Evolutionary conservation across 1,284 basidiomycete genomes (phyloP).

Genomic region (Ceratobasidium papillatum): DNA sequence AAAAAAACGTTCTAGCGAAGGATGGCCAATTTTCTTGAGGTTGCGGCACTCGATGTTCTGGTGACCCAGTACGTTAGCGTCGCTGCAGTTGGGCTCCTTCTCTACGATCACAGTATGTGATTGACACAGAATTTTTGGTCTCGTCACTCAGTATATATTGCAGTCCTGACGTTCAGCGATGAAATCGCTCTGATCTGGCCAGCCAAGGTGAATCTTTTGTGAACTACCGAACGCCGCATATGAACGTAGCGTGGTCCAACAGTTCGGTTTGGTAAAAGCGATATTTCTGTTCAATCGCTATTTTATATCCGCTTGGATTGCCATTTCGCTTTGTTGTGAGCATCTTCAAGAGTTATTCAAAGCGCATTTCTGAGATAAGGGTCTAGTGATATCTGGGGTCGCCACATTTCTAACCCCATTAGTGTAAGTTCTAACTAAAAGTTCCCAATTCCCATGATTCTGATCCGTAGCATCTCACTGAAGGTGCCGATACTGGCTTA

Average conservation of each 20-base stretch:
- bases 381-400: conserved; percentile 4
- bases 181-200: conserved; percentile 31
- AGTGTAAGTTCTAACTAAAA: background rate
- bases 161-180: conserved; percentile 14
- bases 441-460: no score
- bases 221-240: no score
- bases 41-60: background rate
- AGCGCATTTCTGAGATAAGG: background rate
- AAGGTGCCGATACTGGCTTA: conserved; percentile 6
- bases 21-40: conserved; percentile 16
- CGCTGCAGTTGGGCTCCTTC: conserved; percentile 16
- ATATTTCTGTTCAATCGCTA: conserved; percentile 36
- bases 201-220: conserved; percentile 1
- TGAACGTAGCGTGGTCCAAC: background rate
- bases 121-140: background rate
- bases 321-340: conserved; percentile 6
- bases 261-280: conserved; percentile 20
- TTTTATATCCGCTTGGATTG: background rate
- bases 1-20: background rate
- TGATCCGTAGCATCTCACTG: background rate
- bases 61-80: conserved; percentile 20
- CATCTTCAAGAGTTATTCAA: background rate
- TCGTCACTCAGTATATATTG: background rate
- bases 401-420: background rate
- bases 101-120: conserved; percentile 27